These are phyloP conservation scores for Globisporangium cystogenes DNA, from an alignment of 352 stramenopile species.

Conservation along the genomic window DNA sequence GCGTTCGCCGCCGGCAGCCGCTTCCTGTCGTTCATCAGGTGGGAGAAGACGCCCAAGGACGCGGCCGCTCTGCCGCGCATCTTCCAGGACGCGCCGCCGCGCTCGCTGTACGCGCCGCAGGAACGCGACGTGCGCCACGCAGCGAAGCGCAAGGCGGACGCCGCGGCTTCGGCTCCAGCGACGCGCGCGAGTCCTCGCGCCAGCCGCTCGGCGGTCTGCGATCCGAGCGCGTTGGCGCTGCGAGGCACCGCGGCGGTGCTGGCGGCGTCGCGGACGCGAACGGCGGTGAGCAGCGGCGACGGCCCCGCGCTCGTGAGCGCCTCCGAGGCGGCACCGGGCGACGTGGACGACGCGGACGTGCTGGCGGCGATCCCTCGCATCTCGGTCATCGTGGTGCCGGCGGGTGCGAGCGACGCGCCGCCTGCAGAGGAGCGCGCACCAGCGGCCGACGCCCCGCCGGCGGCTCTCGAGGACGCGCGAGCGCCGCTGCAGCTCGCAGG, in stretches of 20 bases:
- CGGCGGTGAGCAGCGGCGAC: background rate
- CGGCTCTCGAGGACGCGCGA: background rate
- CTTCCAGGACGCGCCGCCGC: constrained; percentile 2
- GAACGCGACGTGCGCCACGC: constrained; percentile 4
- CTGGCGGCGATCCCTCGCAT: constrained; percentile 2
- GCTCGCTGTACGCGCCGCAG: background rate
- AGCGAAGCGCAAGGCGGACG: constrained; percentile 1
- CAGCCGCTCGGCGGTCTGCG: background rate
- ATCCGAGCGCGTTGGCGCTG: background rate
- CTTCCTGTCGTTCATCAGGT: constrained; percentile 14
- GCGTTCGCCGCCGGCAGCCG: constrained; percentile 7
- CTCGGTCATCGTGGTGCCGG: constrained; percentile 1
- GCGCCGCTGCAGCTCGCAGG: constrained; percentile 4
- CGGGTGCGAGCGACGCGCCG: background rate
- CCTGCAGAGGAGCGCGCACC: background rate
- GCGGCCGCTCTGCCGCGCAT: constrained; percentile 2
- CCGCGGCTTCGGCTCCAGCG: background rate
- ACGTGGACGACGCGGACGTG: background rate
- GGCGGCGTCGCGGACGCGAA: background rate
- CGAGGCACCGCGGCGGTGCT: constrained; percentile 3
- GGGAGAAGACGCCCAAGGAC: constrained; percentile 14
- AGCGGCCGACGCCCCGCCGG: too few relatives aligned
- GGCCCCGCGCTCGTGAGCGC: too few relatives aligned
- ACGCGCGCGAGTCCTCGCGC: background rate
- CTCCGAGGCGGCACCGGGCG: background rate